Conservation (phyloP, 2,329 filamentous ascomycete genomes). For the Dothiorella sarmentorum region DNA sequence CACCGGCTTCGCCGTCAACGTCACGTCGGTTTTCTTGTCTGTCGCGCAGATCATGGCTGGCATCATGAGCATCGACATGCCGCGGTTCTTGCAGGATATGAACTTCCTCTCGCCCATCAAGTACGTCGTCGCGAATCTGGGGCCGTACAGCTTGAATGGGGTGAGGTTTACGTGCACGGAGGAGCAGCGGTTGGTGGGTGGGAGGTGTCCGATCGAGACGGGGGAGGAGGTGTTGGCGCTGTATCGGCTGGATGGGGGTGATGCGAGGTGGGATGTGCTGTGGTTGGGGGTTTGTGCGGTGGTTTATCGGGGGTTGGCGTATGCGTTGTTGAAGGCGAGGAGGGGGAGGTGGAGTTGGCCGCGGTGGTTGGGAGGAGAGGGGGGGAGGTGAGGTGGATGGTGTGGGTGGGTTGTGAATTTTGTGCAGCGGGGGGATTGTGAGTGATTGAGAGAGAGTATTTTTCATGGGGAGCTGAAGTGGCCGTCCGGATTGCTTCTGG, state of each 20-base stretch:
- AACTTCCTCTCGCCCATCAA: constrained; percentile 72
- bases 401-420: too few relatives aligned
- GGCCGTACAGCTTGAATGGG: constrained; percentile 60
- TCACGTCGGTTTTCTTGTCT: constrained; percentile 66
- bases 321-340: constrained; percentile 53
- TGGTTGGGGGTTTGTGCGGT: constrained; percentile 62
- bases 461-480: too few relatives aligned
- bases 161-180: constrained; percentile 63
- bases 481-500: too few relatives aligned
- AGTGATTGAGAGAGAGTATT: too few relatives aligned
- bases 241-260: constrained; percentile 60
- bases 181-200: constrained; percentile 56
- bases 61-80: constrained; percentile 67
- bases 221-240: constrained; percentile 65
- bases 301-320: constrained; percentile 63
- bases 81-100: constrained; percentile 60
- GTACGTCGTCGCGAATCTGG: constrained; percentile 65
- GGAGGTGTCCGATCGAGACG: constrained; percentile 61
- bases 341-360: constrained; percentile 52
- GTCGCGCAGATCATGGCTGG: constrained; percentile 70
- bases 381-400: not conserved
- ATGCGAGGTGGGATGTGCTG: constrained; percentile 60
- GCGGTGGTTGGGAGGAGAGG: not conserved
- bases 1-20: constrained; percentile 72
- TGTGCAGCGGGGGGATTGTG: too few relatives aligned